These are phyloP conservation scores for Astragalus glycyphyllos DNA, from an alignment of 306 rosid species.

Conservation along the genomic window DNA sequence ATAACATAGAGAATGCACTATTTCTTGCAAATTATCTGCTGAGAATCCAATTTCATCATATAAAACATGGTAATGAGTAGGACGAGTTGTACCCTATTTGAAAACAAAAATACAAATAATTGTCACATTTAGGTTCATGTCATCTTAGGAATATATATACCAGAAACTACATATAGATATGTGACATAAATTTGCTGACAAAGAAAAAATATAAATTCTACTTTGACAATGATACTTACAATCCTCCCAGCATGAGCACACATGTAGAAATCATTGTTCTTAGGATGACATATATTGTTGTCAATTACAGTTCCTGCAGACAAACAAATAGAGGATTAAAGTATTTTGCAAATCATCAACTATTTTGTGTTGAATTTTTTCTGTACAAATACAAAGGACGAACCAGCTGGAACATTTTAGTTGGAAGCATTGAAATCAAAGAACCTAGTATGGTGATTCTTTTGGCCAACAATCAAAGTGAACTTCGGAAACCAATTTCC, in stretches of 20 bases:
- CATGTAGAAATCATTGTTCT: slow-evolving; percentile 51
- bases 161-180: too few species aligned
- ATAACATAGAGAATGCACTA: slow-evolving; percentile 51
- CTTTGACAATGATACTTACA: slow-evolving; percentile 40
- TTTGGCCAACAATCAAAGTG: slow-evolving; percentile 51
- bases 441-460: slow-evolving; percentile 56
- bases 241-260: slow-evolving; percentile 54
- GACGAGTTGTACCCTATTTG: slow-evolving; percentile 52
- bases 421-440: slow-evolving; percentile 16
- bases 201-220: too few species aligned
- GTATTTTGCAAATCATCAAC: background rate
- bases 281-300: slow-evolving; percentile 42
- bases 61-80: slow-evolving; percentile 53
- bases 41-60: slow-evolving; percentile 52
- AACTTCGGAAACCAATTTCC: slow-evolving; percentile 49
- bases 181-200: too few species aligned
- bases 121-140: too few species aligned
- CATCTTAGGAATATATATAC: too few species aligned
- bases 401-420: slow-evolving; percentile 51
- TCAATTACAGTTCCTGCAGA: slow-evolving; percentile 53
- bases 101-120: background rate
- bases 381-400: background rate
- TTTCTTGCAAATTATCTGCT: slow-evolving; percentile 46
- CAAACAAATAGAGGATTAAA: background rate
- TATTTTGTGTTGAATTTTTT: background rate